These are phyloP conservation scores for Naegleria fowleri DNA, from an alignment of 208 protist species.

Conservation along the genomic window DNA sequence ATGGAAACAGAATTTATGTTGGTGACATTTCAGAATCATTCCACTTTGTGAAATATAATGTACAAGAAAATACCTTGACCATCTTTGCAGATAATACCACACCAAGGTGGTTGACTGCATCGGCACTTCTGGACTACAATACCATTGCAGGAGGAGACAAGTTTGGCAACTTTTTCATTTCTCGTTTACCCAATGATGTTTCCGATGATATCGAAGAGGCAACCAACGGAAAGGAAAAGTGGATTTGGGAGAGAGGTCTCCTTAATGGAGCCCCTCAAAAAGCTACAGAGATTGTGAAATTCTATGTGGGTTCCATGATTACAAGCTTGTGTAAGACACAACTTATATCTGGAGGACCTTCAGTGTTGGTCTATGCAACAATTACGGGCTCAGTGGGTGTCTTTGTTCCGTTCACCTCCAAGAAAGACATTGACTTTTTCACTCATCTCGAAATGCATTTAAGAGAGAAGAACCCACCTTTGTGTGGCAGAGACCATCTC, in stretches of 20 bases:
- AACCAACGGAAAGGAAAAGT: slow-evolving; percentile 32
- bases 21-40: slow-evolving; percentile 63
- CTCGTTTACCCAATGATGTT: slow-evolving; percentile 53
- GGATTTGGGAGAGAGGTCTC: slow-evolving; percentile 38
- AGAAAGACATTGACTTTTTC: slow-evolving; percentile 75
- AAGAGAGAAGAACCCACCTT: slow-evolving; percentile 53
- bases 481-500: slow-evolving; percentile 69
- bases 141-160: slow-evolving; percentile 73
- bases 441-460: slow-evolving; percentile 65
- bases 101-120: slow-evolving; percentile 60
- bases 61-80: slow-evolving; percentile 51
- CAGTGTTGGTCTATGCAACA: slow-evolving; percentile 54
- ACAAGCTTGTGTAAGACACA: slow-evolving; percentile 50
- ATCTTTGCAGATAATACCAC: slow-evolving; percentile 73
- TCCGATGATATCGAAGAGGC: slow-evolving; percentile 47
- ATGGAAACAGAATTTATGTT: slow-evolving; percentile 62
- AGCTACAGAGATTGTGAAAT: slow-evolving; percentile 53
- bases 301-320: slow-evolving; percentile 69
- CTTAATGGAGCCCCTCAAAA: slow-evolving; percentile 58
- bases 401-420: slow-evolving; percentile 51
- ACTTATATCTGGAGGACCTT: slow-evolving; percentile 46
- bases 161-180: slow-evolving; percentile 76
- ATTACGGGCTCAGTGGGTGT: slow-evolving; percentile 49
- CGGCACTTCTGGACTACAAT: slow-evolving; percentile 62
- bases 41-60: slow-evolving; percentile 66